These are phyloP conservation scores for Schizothecium vesticola DNA, from an alignment of 495 filamentous ascomycete species.

Conservation along the genomic window DNA sequence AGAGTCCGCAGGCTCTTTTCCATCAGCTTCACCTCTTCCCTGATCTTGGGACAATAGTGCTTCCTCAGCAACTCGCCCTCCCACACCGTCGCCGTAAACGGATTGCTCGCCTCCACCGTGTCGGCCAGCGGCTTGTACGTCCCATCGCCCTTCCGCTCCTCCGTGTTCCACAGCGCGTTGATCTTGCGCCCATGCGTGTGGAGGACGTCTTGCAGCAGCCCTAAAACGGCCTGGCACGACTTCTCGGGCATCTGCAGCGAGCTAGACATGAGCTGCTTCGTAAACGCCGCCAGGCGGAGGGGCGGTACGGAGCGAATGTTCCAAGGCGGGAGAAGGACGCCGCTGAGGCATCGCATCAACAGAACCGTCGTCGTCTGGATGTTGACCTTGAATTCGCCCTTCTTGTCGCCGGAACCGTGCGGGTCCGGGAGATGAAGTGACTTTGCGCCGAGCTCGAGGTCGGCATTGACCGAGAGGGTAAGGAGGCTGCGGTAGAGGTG, in stretches of 20 bases:
- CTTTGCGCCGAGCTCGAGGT: conserved; percentile 79
- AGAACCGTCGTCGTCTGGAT: conserved; percentile 88
- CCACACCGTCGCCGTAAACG: conserved; percentile 86
- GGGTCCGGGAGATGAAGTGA: conserved; percentile 77
- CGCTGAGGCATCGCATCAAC: conserved; percentile 75
- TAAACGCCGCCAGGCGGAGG: conserved; percentile 77
- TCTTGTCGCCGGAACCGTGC: conserved; percentile 35
- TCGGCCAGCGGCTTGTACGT: conserved; percentile 48
- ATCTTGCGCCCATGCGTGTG: conserved; percentile 47
- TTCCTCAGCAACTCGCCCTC: conserved; percentile 80
- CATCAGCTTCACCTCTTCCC: conserved; percentile 65
- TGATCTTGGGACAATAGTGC: conserved; percentile 83
- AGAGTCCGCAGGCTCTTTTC: conserved; percentile 49
- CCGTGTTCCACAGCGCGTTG: conserved; percentile 43
- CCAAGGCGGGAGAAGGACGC: conserved; percentile 64
- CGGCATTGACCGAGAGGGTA: conserved; percentile 68
- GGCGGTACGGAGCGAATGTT: conserved; percentile 61
- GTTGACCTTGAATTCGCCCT: conserved; percentile 66
- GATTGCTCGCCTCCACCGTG: conserved; percentile 76
- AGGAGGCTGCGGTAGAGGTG: conserved; percentile 85
- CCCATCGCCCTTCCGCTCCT: conserved; percentile 78
- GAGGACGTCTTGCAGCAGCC: conserved; percentile 65
- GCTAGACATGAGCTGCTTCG: conserved; percentile 80
- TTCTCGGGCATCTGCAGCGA: conserved; percentile 88
- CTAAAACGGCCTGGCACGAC: conserved; percentile 68